Percentiles rank a stretch among this genome's conserved stretches.
These are phyloP conservation scores for Darksidea phi DNA, from an alignment of 495 filamentous ascomycete species.

Conservation along the genomic window DNA sequence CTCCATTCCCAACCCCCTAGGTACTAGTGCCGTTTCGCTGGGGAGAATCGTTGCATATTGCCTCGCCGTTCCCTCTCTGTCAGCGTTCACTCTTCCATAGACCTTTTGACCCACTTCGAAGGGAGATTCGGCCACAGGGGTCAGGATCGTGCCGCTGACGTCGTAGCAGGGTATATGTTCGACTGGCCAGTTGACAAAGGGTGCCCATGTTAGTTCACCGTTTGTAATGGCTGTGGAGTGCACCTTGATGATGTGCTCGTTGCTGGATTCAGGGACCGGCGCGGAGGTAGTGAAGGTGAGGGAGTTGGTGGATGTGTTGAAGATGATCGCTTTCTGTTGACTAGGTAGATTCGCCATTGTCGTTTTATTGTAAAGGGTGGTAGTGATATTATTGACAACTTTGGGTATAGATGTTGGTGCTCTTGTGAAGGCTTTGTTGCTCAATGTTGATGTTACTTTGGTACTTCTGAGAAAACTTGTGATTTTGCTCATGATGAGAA, in stretches of 20 bases:
- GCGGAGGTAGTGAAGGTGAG: slow-evolving; percentile 12
- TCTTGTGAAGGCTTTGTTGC: background rate
- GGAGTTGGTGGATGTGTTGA: slow-evolving; percentile 16
- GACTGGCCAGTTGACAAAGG: slow-evolving; percentile 45
- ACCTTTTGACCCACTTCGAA: slow-evolving; percentile 55
- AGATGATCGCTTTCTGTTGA: slow-evolving; percentile 22
- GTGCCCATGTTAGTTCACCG: slow-evolving; percentile 55
- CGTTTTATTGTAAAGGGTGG: background rate
- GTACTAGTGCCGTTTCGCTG: slow-evolving; percentile 53
- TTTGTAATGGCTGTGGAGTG: slow-evolving; percentile 58
- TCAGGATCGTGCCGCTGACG: slow-evolving; percentile 55
- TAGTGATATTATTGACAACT: too few species aligned
- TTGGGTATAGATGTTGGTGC: background rate
- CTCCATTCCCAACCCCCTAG: slow-evolving; percentile 48
- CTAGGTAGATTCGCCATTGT: slow-evolving; percentile 15
- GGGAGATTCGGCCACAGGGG: slow-evolving; percentile 48
- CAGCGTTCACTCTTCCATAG: slow-evolving; percentile 51
- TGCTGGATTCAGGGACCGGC: slow-evolving; percentile 4
- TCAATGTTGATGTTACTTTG: background rate
- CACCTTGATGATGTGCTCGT: slow-evolving; percentile 61
- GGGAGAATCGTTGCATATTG: slow-evolving; percentile 55
- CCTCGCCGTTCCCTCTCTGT: slow-evolving; percentile 51
- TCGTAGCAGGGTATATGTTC: slow-evolving; percentile 55
- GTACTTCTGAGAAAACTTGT: background rate
- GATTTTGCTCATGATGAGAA: background rate